Evolutionary conservation across 352 stramenopile species (phyloP).

Genomic region (Phytophthora fragariae): DNA sequence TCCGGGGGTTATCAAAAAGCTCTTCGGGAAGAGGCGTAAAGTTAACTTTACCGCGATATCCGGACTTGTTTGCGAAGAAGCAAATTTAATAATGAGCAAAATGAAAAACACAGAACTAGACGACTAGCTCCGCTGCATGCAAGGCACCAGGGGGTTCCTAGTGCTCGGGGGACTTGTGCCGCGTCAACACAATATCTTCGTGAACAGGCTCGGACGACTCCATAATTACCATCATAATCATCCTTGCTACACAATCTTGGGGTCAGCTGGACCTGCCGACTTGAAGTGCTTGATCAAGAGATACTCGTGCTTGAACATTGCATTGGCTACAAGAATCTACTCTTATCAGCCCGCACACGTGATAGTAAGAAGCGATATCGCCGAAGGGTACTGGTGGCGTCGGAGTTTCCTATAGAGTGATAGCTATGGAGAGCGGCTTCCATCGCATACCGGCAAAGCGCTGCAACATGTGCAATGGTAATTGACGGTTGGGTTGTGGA

Average conservation of each 20-base stretch:
- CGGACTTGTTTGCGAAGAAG: background rate
- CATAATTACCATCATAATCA: background rate
- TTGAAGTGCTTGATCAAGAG: background rate
- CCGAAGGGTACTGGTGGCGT: too few species aligned
- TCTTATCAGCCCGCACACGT: too few species aligned
- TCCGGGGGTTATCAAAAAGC: background rate
- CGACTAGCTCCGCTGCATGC: background rate
- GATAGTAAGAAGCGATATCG: too few species aligned
- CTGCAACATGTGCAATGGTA: conserved; percentile 67
- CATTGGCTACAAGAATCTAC: background rate
- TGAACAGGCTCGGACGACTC: background rate
- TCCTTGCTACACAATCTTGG: background rate
- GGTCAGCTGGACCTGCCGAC: background rate
- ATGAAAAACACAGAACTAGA: background rate
- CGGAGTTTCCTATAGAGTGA: too few species aligned
- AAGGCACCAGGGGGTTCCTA: background rate
- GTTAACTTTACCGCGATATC: background rate
- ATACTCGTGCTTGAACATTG: background rate
- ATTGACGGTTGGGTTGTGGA: conserved; percentile 68
- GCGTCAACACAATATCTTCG: background rate
- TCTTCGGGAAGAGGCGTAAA: background rate
- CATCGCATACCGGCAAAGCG: conserved; percentile 42
- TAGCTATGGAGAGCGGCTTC: conserved; percentile 66
- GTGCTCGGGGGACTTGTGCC: background rate
- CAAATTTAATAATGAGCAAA: background rate